These are phyloP conservation scores for Pachysolen tannophilus DNA, from an alignment of 805 yeast species.

Conservation along the genomic window DNA sequence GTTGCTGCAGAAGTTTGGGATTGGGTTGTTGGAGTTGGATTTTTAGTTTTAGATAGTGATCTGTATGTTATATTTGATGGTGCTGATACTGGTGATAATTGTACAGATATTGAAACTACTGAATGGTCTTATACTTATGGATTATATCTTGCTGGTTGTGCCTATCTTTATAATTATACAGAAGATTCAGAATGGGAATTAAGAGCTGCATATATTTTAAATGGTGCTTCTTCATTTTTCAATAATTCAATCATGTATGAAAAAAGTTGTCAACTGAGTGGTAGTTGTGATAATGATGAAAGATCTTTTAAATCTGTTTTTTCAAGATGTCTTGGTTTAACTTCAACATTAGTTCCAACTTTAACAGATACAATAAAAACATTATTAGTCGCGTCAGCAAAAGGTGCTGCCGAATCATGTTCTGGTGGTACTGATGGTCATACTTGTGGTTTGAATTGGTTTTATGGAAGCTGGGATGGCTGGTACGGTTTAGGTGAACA, in stretches of 20 bases:
- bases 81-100: constrained; percentile 40
- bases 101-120: constrained; percentile 37
- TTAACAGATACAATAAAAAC: constrained; percentile 30
- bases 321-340: constrained; percentile 53
- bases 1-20: constrained; percentile 48
- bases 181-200: constrained; percentile 34
- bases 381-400: constrained; percentile 39
- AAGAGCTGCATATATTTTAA: constrained; percentile 28
- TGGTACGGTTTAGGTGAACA: constrained; percentile 73
- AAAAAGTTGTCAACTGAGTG: constrained; percentile 44
- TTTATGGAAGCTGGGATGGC: constrained; percentile 51
- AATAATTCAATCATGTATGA: constrained; percentile 48
- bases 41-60: constrained; percentile 19
- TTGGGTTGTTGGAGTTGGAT: constrained; percentile 34
- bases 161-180: constrained; percentile 60
- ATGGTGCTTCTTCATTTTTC: constrained; percentile 38
- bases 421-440: constrained; percentile 67
- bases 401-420: constrained; percentile 65
- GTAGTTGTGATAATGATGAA: constrained; percentile 65
- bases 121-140: constrained; percentile 74
- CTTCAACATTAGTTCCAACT: constrained; percentile 46
- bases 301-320: constrained; percentile 67
- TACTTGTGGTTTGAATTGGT: constrained; percentile 74
- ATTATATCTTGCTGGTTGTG: constrained; percentile 56
- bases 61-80: constrained; percentile 45